A percentile compares a stretch with the other conserved stretches of the same genome.
phyloP scores from a whole-genome alignment of 257 asterid species.

The Salvia rosmarinus region DNA sequence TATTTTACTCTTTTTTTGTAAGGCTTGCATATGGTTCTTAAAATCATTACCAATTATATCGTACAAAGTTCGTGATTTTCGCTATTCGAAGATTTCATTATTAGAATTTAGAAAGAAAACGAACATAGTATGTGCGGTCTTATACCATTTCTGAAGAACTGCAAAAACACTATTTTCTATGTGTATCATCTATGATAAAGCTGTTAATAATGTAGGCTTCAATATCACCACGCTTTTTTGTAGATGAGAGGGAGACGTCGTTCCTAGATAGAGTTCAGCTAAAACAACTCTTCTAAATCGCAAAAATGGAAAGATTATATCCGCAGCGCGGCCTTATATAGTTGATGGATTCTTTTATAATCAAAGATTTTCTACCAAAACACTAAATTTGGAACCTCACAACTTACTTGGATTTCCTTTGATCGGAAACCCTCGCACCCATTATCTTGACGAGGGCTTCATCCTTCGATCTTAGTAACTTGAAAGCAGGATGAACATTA shows the following conservation, averaged over 20 bases:
- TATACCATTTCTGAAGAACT: not conserved
- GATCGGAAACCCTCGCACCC: slow-evolving; percentile 44
- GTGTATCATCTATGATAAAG: not conserved
- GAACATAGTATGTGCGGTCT: too few relatives aligned
- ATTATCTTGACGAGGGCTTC: slow-evolving; percentile 40
- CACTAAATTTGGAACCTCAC: not conserved
- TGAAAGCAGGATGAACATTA: slow-evolving; percentile 85
- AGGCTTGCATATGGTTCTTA: not conserved
- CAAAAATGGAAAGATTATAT: not conserved
- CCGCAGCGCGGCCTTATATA: slow-evolving; percentile 20
- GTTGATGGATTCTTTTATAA: slow-evolving; percentile 20
- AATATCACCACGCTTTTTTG: not conserved
- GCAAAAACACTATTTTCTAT: not conserved
- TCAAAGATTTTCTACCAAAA: slow-evolving; percentile 14
- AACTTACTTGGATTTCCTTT: slow-evolving; percentile 37
- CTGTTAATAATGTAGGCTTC: not conserved
- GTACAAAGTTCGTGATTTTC: not conserved
- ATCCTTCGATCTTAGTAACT: slow-evolving; percentile 50
- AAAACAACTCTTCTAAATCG: slow-evolving; percentile 22
- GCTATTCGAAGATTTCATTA: not conserved
- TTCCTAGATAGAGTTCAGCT: slow-evolving; percentile 2
- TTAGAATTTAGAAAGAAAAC: not conserved
- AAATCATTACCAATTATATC: not conserved
- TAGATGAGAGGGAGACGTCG: slow-evolving; percentile 1
- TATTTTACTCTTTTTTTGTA: not conserved